Percentiles rank a stretch among this genome's conserved stretches.
phyloP scores from a whole-genome alignment of 441 rosid genomes.

The Corymbia citriodora region DNA sequence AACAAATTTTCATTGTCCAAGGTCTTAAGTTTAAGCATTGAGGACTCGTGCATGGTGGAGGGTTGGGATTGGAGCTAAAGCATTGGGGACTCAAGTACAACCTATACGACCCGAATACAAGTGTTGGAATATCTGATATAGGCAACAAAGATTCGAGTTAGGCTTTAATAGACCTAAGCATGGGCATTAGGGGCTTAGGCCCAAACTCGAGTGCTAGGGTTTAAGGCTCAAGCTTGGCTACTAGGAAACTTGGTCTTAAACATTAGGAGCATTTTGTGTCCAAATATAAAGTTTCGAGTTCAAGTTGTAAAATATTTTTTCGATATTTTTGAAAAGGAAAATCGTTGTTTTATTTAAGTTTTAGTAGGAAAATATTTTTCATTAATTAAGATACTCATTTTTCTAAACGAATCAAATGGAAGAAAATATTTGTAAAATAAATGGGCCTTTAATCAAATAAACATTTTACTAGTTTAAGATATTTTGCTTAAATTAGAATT shows the following conservation, averaged over 20 bases:
- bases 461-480: not conserved
- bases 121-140: rapidly evolving
- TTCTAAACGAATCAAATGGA: not conserved
- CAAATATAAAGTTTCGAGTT: rapidly evolving
- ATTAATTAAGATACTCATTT: too few species aligned
- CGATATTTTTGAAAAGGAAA: too few species aligned
- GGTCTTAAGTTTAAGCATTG: not conserved
- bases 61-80: rapidly evolving
- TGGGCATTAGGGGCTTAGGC: not conserved
- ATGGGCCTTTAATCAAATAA: not conserved
- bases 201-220: rapidly evolving
- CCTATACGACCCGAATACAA: rapidly evolving
- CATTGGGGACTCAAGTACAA: rapidly evolving
- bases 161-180: rapidly evolving
- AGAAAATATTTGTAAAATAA: too few species aligned
- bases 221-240: rapidly evolving
- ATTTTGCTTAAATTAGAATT: not conserved
- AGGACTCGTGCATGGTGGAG: rapidly evolving
- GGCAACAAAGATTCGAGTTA: rapidly evolving
- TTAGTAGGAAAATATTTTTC: not conserved
- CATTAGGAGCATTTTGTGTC: rapidly evolving
- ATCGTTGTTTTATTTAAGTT: too few species aligned
- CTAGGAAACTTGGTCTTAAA: not conserved
- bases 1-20: not conserved
- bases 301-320: too few species aligned